Evolutionary conservation across 495 filamentous ascomycete species (phyloP).

Genomic region (Hypomontagnella submonticulosa): DNA sequence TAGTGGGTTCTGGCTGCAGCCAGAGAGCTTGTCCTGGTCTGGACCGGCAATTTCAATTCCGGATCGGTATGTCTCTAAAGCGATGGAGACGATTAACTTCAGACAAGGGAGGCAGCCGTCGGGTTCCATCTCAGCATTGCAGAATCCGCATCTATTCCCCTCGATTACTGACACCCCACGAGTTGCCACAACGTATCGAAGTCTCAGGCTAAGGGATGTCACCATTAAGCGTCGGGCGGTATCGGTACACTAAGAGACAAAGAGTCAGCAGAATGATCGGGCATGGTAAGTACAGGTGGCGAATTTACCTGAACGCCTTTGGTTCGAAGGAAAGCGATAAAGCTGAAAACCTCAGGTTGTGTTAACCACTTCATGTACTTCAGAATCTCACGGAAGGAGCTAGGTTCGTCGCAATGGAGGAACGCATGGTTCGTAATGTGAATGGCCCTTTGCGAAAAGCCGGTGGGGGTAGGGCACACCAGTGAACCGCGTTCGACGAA

Average conservation of each 20-base stretch:
- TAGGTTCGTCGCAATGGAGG: constrained; percentile 47
- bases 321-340: constrained; percentile 10
- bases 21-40: constrained; percentile 12
- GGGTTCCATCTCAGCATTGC: constrained; percentile 29
- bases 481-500: constrained; percentile 4
- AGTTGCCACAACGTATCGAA: constrained; percentile 32
- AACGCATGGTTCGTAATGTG: constrained; percentile 49
- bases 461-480: background rate
- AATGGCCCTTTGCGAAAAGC: constrained; percentile 37
- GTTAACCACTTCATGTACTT: constrained; percentile 38
- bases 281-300: background rate
- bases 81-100: constrained; percentile 44
- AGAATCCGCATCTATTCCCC: constrained; percentile 42
- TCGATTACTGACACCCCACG: background rate
- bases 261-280: constrained; percentile 8
- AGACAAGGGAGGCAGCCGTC: constrained; percentile 50
- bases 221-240: constrained; percentile 11
- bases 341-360: constrained; percentile 1
- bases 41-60: constrained; percentile 45
- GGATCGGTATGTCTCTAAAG: constrained; percentile 45
- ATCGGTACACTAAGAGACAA: constrained; percentile 9
- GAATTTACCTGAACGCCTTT: constrained; percentile 19
- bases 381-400: constrained; percentile 47
- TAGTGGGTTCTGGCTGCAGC: constrained; percentile 53
- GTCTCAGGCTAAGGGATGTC: constrained; percentile 21